Evolutionary conservation across 2,329 filamentous ascomycete species (phyloP), one percentile per base, ranked within the genome.

Genomic region (Calonectria fujianensis): DNA sequence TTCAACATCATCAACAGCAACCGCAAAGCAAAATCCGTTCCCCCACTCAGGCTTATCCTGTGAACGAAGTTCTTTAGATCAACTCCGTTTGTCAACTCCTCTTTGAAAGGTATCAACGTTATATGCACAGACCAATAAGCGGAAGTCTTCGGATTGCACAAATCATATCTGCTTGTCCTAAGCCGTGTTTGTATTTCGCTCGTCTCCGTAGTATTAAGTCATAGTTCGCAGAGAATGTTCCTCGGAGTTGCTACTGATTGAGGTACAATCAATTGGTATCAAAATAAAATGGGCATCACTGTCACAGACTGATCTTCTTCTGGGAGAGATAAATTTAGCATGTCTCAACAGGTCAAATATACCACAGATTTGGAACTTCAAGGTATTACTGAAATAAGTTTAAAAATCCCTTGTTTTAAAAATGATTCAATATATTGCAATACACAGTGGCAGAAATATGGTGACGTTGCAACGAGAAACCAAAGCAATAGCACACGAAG

Each of bases 101-200:
- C 18, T n/a, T 18, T 39, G 16, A 59, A 39, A 18, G 35, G 3
- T 11, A 27, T 13, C 11, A 9, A 20, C 27, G 1, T 14, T 11
- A 68, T 73, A 69, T 61, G 76, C 76, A 79, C 65, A 2, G 75
- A 72, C 76, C 73, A 76, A 61, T 79, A 77, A 2, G 68, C 73
- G 37, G 76, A 72, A 0, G 68, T 78, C 1, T 27, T 59, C 3
- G 24, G 54, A 10, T 76, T 51, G 20, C 65, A 52, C 71, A 79
- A 52, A 2, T 72, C 74, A 29, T 71, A 24, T 24, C n/a, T 13
- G 13, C 20, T 48, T 13, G 4, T 24, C 3, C 20, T 24, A 13
- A 48, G 18, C 18, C 10, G 7, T 45, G 18, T 45, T 18, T 45
- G 18, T 9, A 45, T 20, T 45, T 7, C n/a, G 2, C 18, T n/a